Conservation (phyloP, 2,329 filamentous ascomycete genomes). For the Aspergillus novoparasiticus region DNA sequence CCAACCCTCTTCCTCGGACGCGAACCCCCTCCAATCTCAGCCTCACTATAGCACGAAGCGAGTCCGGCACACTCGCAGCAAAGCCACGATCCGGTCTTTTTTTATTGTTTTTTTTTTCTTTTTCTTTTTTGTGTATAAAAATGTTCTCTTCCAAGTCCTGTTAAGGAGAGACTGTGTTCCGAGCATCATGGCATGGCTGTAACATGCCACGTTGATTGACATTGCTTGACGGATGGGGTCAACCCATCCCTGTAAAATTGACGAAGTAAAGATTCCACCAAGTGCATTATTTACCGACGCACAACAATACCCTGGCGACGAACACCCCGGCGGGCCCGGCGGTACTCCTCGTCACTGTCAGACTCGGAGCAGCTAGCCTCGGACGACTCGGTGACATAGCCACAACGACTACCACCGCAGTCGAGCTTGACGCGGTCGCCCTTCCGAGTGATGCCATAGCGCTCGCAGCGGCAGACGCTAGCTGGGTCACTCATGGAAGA, state of each 20-base stretch:
- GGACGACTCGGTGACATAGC: constrained; percentile 68
- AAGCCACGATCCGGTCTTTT: constrained; percentile 15
- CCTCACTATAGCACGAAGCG: constrained; percentile 13
- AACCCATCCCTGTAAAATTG: background rate
- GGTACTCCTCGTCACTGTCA: constrained; percentile 43
- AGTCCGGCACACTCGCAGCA: constrained; percentile 20
- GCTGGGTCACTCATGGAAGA: constrained; percentile 69
- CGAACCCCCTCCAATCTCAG: background rate
- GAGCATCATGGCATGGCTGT: constrained; percentile 10
- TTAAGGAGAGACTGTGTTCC: constrained; percentile 22
- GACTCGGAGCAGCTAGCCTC: constrained; percentile 69
- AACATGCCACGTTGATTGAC: constrained; percentile 4
- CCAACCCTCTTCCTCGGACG: background rate
- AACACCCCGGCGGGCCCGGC: constrained; percentile 36
- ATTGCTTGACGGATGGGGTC: background rate
- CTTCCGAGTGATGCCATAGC: constrained; percentile 92
- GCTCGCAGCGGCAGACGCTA: constrained; percentile 82
- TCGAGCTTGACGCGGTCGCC: constrained; percentile 94
- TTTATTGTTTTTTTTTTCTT: constrained; percentile 9
- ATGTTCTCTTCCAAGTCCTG: constrained; percentile 2
- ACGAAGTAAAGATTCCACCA: background rate
- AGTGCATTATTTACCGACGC: constrained; percentile 32
- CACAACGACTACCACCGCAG: constrained; percentile 87
- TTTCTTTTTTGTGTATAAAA: constrained; percentile 12
- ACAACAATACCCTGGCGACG: constrained; percentile 44